Base-by-base conservation (phyloP, 345 rosid species). In the Abelmoschus esculentus region DNA sequence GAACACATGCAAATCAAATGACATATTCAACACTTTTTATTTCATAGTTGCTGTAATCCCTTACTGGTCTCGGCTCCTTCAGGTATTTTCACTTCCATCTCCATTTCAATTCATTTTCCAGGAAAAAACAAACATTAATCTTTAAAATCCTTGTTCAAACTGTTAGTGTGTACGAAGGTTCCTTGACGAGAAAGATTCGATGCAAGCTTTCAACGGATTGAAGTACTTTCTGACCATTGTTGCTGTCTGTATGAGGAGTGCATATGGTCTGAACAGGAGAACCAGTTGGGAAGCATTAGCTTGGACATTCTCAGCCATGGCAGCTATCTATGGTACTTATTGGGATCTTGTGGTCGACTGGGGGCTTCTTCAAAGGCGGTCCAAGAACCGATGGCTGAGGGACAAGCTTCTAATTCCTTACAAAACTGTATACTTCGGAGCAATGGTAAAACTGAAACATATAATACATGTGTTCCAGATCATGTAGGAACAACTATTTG, bases 141-240 rank as follows among this genome's bases (percentile, higher is more conserved):
- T 9, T 10, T 22, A 19, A 7, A 42, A 26, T 56, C 28, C 61
- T 5, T 26, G 29, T 22, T 6, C 5, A 11, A 10, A 15, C 6
- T n/a, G 11, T 0, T 81, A 86, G 84, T 86, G 96, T 72, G 66
- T 86, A 2, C 74, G 91, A 18, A 83, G 86, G 29, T 72, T 85
- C 6, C 62, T 80, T 3, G 93, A 90, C 2, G 61, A 57, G 34
- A 57, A 26, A 57, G 34, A 57, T 57, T 31, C 61, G 28, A 57
- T 57, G 61, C 61, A 57, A 26, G 61, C n/a, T 6, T 57, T 10
- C n/a, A 57, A 57, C n/a, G 61, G 61, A 57, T 57, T 57, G 61
- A 57, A 57, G 34, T 57, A 57, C 34, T 57, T 57, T 57, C 61
- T 57, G 17, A 57, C 61, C 4, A 57, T 57, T 26, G n/a, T 57